These are phyloP conservation scores for Allantophomopsis lycopodina DNA, from an alignment of 2,329 filamentous ascomycete genomes.

Conservation along the genomic window DNA sequence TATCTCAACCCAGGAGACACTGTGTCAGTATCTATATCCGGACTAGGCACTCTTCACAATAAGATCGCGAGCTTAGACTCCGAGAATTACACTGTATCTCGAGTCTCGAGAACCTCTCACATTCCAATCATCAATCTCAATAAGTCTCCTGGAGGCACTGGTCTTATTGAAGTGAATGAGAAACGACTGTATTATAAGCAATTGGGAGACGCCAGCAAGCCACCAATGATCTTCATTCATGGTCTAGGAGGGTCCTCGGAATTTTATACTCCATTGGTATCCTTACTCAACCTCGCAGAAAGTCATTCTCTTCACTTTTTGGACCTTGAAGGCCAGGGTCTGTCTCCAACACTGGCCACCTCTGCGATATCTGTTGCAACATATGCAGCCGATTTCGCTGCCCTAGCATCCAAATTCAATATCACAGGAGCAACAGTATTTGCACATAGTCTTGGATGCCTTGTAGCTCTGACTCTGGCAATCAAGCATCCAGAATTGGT, in stretches of 20 bases:
- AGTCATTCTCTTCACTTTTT: conserved; percentile 26
- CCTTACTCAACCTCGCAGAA: conserved; percentile 16
- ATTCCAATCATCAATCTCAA: conserved; percentile 18
- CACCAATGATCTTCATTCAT: conserved; percentile 35
- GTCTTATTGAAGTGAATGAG: conserved; percentile 22
- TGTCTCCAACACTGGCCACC: conserved; percentile 33
- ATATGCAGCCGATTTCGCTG: conserved; percentile 26
- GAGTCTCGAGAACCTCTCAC: conserved; percentile 8
- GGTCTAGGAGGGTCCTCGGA: conserved; percentile 33
- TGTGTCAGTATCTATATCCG: conserved; percentile 24
- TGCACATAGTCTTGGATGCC: conserved; percentile 36
- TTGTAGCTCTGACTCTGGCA: conserved; percentile 29
- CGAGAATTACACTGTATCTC: conserved; percentile 14
- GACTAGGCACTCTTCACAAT: conserved; percentile 26
- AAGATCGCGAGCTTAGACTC: conserved; percentile 15
- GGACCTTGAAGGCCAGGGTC: conserved; percentile 42
- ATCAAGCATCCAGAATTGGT: conserved; percentile 24
- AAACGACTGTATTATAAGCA: conserved; percentile 26
- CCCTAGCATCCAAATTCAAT: conserved; percentile 21
- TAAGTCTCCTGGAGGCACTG: conserved; percentile 15
- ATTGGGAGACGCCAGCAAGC: conserved; percentile 10
- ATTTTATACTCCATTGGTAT: conserved; percentile 30
- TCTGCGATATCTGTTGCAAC: conserved; percentile 26
- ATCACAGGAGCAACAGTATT: conserved; percentile 25
- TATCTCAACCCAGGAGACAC: conserved; percentile 27